Evolutionary conservation across 2,329 filamentous ascomycete genomes (phyloP).

Genomic region (Dactylellina drechsleri): DNA sequence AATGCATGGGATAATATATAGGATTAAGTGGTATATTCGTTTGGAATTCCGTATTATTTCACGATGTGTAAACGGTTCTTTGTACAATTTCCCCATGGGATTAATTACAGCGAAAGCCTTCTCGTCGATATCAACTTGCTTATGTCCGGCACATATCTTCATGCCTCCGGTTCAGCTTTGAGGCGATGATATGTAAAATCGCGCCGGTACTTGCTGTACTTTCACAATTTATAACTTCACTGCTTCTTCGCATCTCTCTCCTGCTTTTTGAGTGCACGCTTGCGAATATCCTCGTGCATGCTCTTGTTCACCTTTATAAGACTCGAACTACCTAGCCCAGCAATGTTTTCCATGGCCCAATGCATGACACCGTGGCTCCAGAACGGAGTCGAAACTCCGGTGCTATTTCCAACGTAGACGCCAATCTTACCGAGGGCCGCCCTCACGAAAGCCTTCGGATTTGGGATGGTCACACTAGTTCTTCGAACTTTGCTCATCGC

Average conservation of each 20-base stretch:
- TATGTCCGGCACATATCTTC: no score
- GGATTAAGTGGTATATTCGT: no score
- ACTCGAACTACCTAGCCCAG: constrained; percentile 69
- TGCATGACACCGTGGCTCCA: constrained; percentile 92
- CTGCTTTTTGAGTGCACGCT: constrained; percentile 82
- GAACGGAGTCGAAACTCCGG: constrained; percentile 83
- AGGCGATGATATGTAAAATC: no score
- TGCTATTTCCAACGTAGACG: constrained; percentile 67
- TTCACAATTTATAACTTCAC: constrained; percentile 8
- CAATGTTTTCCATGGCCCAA: constrained; percentile 75
- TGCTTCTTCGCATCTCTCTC: constrained; percentile 81
- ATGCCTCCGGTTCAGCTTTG: no score
- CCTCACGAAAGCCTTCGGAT: constrained; percentile 81
- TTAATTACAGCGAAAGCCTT: no score
- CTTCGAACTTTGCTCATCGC: constrained; percentile 97
- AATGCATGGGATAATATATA: no score
- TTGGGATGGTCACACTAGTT: constrained; percentile 80
- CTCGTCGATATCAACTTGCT: no score
- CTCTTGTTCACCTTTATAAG: constrained; percentile 71
- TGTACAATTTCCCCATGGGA: no score
- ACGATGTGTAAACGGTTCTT: no score
- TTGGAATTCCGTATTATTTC: no score
- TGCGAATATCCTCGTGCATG: constrained; percentile 86
- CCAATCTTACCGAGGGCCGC: constrained; percentile 83
- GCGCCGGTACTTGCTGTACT: no score